These are phyloP conservation scores for Meira miltonrushii DNA, from an alignment of 1,284 basidiomycete species.

Conservation along the genomic window DNA sequence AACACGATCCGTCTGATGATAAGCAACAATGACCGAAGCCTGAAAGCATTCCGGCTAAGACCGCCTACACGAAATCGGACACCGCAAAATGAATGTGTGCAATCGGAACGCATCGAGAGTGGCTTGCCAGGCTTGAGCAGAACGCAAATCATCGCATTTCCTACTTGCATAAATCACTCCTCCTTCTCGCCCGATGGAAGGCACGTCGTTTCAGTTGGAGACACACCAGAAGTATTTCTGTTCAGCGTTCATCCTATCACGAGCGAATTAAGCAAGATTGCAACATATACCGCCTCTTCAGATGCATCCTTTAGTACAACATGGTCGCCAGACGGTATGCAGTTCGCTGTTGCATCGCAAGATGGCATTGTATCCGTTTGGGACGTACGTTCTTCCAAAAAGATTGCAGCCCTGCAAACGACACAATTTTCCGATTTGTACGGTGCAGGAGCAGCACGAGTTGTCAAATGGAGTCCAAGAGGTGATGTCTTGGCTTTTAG, in stretches of 20 bases:
- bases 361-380: constrained; percentile 68
- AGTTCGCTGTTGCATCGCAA: constrained; percentile 79
- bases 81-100: constrained; percentile 30
- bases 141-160: constrained; percentile 26
- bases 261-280: constrained; percentile 28
- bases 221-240: constrained; percentile 70
- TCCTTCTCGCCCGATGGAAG: constrained; percentile 71
- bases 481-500: constrained; percentile 38
- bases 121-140: constrained; percentile 60
- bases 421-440: constrained; percentile 12
- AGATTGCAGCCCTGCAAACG: constrained; percentile 34
- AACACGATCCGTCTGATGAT: constrained; percentile 64
- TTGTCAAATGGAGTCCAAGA: constrained; percentile 34
- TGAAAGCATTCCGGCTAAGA: constrained; percentile 60
- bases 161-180: constrained; percentile 33
- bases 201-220: constrained; percentile 76
- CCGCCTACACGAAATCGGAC: constrained; percentile 17
- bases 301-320: constrained; percentile 71
- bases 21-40: constrained; percentile 73
- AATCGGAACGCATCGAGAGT: constrained; percentile 21
- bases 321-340: constrained; percentile 71
- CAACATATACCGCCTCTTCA: constrained; percentile 48
- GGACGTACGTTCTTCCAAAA: constrained; percentile 51
- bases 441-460: constrained; percentile 28
- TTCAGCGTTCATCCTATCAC: constrained; percentile 17